Base-by-base conservation (phyloP, 768 basidiomycete species). In the Tylopilus rubrobrunneus region DNA sequence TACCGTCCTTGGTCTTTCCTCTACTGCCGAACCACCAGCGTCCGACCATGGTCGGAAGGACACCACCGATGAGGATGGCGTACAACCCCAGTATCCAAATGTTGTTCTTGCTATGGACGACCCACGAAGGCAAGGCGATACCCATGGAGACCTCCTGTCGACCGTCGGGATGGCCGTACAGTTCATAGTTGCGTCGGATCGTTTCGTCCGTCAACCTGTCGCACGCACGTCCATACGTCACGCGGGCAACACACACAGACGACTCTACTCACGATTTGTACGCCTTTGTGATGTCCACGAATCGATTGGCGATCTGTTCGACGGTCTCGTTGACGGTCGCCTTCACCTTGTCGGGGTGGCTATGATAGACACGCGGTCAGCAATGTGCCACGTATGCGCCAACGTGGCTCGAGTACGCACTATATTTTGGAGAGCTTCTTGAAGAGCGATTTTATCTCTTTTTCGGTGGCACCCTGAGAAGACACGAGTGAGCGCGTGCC, bases 21-120 rank as follows among this genome's bases (percentile, higher is more conserved):
- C 89, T 80, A 61, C 85, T 90, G 5, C 92, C 91, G 65, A 98
- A 99, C 97, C 97, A 99, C 97, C 97, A 98, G 33, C 85, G 82
- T 14, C 92, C 90, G 49, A 99, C 96, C 44, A 96, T 76, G 37
- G 79, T 81, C 25, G 97, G 97, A 21, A 99, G 79, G 2, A 86
- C 79, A 46, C 85, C 85, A 44, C 95, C 97, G 48, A 99, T 86
- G n/a, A 95, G 65, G 12, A 96, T 48, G 3, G 86, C 96, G 63
- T 99, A 99, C 12, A 82, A 73, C 21, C 86, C 91, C 43, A 99
- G 79, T 1, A 98, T 92, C 85, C 87, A 94, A 28, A 90, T 80
- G 56, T 87, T 92, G 71, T 98, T 97, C 64, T 90, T 83, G 40
- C 89, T 82, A 63, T 94, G 93, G 47, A 99, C 79, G 51, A 99